A percentile compares a stretch with the other conserved stretches of the same genome.
Conservation (phyloP, 129 eudicot genomes). For the Ambrosia trifida region DNA sequence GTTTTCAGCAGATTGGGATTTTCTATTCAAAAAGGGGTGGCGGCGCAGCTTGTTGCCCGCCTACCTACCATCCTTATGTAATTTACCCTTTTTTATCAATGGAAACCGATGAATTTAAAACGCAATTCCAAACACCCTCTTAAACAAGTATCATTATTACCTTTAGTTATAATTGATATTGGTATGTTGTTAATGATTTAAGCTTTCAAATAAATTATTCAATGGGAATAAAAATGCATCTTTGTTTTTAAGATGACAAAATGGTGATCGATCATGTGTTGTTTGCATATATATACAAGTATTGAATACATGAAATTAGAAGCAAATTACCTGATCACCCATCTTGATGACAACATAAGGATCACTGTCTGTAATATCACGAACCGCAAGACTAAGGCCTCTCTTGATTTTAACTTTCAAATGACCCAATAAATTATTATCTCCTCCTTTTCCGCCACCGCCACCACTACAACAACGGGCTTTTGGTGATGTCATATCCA, state of each 20-base stretch:
- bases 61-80: no score
- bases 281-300: no score
- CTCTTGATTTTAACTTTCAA: slow-evolving; percentile 56
- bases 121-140: no score
- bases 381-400: slow-evolving; percentile 74
- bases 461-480: background rate
- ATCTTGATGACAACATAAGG: slow-evolving; percentile 74
- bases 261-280: background rate
- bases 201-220: no score
- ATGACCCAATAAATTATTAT: slow-evolving; percentile 56
- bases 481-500: slow-evolving; percentile 24
- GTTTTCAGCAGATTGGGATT: no score
- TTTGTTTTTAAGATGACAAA: background rate
- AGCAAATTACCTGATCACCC: slow-evolving; percentile 56
- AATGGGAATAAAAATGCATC: background rate
- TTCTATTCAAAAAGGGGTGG: no score
- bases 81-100: no score
- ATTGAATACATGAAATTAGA: background rate
- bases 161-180: no score
- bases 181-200: no score
- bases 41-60: no score
- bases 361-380: slow-evolving; percentile 71
- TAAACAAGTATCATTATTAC: no score
- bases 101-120: no score
- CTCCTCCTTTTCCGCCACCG: background rate